Conservation (phyloP, 208 protist genomes). For the Wallacemonas sp. region DNA sequence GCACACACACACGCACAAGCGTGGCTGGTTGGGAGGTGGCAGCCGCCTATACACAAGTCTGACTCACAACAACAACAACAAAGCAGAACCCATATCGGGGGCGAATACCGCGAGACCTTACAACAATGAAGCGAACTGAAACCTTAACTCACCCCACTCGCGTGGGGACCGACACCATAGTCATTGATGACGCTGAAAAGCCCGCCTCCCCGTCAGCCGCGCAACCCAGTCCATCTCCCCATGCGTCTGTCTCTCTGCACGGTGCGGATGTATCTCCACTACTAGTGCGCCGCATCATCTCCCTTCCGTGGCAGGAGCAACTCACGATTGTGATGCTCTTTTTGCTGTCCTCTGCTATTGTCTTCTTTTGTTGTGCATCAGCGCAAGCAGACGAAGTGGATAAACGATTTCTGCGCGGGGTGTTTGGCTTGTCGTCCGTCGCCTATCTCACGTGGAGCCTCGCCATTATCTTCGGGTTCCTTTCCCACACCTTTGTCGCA, state of each 20-base stretch:
- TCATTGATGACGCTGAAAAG: no score
- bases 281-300: background rate
- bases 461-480: background rate
- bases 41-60: no score
- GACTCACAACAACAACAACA: no score
- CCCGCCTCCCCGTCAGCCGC: no score
- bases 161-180: no score
- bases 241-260: constrained; percentile 5
- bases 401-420: background rate
- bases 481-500: background rate
- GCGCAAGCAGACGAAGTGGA: background rate
- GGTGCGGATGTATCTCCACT: background rate
- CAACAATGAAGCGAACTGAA: no score
- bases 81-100: no score
- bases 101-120: no score
- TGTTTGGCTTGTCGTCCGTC: background rate
- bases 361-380: background rate
- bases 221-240: no score
- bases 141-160: no score
- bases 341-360: background rate
- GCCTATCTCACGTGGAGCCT: background rate
- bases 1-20: background rate
- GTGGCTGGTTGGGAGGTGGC: background rate
- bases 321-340: background rate
- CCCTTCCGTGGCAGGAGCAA: background rate